phyloP scores from a whole-genome alignment of 768 basidiomycete genomes.

The Podaxis sp. region DNA sequence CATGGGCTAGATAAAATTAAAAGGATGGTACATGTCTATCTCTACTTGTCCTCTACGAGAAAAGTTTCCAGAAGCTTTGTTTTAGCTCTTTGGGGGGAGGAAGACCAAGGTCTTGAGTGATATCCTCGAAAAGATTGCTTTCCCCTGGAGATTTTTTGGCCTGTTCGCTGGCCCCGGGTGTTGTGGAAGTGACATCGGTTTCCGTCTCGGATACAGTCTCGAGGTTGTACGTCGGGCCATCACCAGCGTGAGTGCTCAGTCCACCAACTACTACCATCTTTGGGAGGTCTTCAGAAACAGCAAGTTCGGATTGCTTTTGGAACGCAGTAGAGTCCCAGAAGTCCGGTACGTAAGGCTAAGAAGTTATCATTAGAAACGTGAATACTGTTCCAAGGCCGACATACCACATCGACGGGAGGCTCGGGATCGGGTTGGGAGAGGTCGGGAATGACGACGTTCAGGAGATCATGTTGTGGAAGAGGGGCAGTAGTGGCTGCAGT shows the following conservation, averaged over 20 bases:
- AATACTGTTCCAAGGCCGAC: constrained; percentile 27
- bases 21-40: constrained; percentile 2
- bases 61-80: constrained; percentile 30
- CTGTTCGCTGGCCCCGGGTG: constrained; percentile 2
- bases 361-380: constrained; percentile 23
- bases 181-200: not conserved
- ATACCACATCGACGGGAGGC: constrained; percentile 57
- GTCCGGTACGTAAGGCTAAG: constrained; percentile 47
- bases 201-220: constrained; percentile 11
- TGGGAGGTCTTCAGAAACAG: constrained; percentile 31
- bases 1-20: not conserved
- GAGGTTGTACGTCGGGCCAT: constrained; percentile 38
- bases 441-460: constrained; percentile 60
- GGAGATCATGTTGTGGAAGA: constrained; percentile 27
- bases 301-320: constrained; percentile 15
- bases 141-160: constrained; percentile 18
- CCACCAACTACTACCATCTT: constrained; percentile 47
- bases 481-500: constrained; percentile 32
- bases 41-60: constrained; percentile 22
- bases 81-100: constrained; percentile 35
- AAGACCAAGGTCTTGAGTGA: constrained; percentile 46
- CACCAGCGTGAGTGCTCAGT: constrained; percentile 34
- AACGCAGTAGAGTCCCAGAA: constrained; percentile 38
- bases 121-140: constrained; percentile 42
- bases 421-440: constrained; percentile 42